Evolutionary conservation across 148 eudicot genomes (phyloP).

Genomic region (Nepenthes gracilis): DNA sequence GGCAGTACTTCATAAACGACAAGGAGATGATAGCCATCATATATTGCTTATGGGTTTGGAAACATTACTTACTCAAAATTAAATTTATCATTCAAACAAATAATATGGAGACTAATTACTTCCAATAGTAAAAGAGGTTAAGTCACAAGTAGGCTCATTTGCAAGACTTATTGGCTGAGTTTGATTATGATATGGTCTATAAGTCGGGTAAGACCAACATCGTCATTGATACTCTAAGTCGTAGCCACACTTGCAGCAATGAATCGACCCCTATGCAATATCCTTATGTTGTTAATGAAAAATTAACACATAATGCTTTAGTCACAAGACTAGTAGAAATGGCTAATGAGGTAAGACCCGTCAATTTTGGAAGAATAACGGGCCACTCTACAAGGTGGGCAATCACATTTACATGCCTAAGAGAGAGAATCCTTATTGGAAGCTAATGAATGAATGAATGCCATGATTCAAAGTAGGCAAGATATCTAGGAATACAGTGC

Average conservation of each 20-base stretch:
- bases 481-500: constrained; percentile 1
- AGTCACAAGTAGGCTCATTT: too few relatives aligned
- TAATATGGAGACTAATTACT: too few relatives aligned
- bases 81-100: too few relatives aligned
- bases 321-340: not conserved
- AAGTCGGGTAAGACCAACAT: too few relatives aligned
- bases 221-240: too few relatives aligned
- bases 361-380: constrained; percentile 1
- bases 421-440: not conserved
- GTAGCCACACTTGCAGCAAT: not conserved
- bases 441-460: constrained; percentile 10
- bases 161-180: too few relatives aligned
- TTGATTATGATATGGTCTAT: too few relatives aligned
- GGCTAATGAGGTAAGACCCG: constrained; percentile 3
- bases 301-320: not conserved
- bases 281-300: not conserved
- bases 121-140: too few relatives aligned
- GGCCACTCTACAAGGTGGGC: not conserved
- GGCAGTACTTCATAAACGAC: too few relatives aligned
- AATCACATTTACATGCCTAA: constrained; percentile 2
- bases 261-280: not conserved
- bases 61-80: too few relatives aligned
- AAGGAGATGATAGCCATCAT: too few relatives aligned
- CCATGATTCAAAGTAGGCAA: constrained; percentile 15
- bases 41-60: too few relatives aligned